Conservation (phyloP, 169 alveolate species). For the Plasmodium adleri region DNA sequence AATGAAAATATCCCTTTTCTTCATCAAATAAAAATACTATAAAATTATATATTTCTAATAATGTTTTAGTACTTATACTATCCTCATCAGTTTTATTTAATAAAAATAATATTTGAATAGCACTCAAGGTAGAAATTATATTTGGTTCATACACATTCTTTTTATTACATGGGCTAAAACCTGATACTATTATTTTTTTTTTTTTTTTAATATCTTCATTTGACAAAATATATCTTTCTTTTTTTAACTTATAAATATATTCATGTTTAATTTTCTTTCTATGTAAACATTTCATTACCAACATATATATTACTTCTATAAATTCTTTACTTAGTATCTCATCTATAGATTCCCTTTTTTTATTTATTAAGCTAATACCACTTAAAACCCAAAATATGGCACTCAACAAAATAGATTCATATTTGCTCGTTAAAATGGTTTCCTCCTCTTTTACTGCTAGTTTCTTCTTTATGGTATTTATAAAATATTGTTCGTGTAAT, state of each 20-base stretch:
- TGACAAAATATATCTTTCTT: slow-evolving; percentile 27
- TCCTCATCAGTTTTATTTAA: slow-evolving; percentile 56
- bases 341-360: slow-evolving; percentile 12
- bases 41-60: slow-evolving; percentile 58
- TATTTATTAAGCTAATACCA: slow-evolving; percentile 29
- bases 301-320: slow-evolving; percentile 30
- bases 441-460: slow-evolving; percentile 3
- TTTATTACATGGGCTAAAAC: slow-evolving; percentile 72
- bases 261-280: slow-evolving; percentile 52
- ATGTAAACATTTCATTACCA: slow-evolving; percentile 62
- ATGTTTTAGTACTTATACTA: slow-evolving; percentile 47
- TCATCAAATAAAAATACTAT: slow-evolving; percentile 34
- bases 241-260: slow-evolving; percentile 38
- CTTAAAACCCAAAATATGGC: slow-evolving; percentile 70
- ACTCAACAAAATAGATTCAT: slow-evolving; percentile 55
- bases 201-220: slow-evolving; percentile 48
- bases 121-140: slow-evolving; percentile 76
- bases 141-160: slow-evolving; percentile 51
- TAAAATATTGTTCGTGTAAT: slow-evolving; percentile 51
- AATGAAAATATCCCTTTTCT: slow-evolving; percentile 52
- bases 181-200: slow-evolving; percentile 46
- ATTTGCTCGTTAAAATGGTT: slow-evolving; percentile 8
- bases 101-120: slow-evolving; percentile 75
- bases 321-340: slow-evolving; percentile 34
- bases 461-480: slow-evolving; percentile 51